Conservation (phyloP, 495 filamentous ascomycete species). For the Aspergillus saccharolyticus region DNA sequence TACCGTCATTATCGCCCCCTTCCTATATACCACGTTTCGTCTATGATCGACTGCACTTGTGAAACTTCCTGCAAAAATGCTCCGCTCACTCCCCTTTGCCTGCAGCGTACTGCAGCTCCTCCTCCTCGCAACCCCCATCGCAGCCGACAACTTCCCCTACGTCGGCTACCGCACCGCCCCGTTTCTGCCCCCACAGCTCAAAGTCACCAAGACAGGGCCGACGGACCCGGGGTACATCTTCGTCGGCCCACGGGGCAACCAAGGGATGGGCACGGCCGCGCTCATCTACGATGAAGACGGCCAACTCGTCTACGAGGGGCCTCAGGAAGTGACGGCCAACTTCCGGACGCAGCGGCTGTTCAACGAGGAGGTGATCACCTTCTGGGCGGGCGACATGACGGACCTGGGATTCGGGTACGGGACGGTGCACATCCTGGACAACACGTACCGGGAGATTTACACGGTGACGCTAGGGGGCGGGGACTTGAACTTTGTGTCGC, state of each 20-base stretch:
- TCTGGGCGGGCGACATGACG: constrained; percentile 35
- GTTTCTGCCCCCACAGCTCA: constrained; percentile 26
- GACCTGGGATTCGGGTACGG: constrained; percentile 30
- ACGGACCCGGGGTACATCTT: constrained; percentile 34
- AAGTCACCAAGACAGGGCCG: constrained; percentile 26
- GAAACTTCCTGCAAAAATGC: constrained; percentile 10
- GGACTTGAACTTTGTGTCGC: constrained; percentile 25
- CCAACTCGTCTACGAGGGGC: constrained; percentile 32
- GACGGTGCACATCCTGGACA: constrained; percentile 33
- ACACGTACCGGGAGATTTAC: constrained; percentile 36
- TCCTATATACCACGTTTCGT: neutral
- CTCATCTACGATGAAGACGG: constrained; percentile 34
- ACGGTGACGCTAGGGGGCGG: constrained; percentile 28
- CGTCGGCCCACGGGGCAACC: constrained; percentile 30
- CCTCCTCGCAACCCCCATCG: constrained; percentile 21
- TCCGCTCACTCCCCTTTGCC: constrained; percentile 15
- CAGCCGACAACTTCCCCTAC: constrained; percentile 26
- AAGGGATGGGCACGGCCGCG: constrained; percentile 26
- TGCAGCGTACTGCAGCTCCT: constrained; percentile 16
- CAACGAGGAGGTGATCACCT: constrained; percentile 32
- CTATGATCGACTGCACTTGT: neutral
- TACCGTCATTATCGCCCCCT: no score
- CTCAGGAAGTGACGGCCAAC: constrained; percentile 31
- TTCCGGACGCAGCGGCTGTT: constrained; percentile 31
- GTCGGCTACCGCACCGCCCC: constrained; percentile 23